Evolutionary conservation across 495 filamentous ascomycete species (phyloP).

Genomic region (Neurospora sp.): DNA sequence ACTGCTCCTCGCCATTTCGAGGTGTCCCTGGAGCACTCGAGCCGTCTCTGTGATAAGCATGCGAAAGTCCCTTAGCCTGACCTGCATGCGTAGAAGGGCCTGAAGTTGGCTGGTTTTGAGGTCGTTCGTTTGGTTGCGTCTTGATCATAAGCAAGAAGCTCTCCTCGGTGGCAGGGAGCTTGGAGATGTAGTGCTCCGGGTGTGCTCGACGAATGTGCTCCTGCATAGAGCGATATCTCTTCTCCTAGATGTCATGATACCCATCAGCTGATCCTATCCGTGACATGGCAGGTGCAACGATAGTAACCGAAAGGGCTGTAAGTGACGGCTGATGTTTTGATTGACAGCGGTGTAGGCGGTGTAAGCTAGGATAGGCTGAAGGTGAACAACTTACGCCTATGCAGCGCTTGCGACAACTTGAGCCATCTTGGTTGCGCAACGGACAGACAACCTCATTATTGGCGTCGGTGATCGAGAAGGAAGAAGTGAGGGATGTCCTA

Average conservation of each 20-base stretch:
- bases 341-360: not conserved
- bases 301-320: not conserved
- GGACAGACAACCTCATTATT: conserved; percentile 97
- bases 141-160: conserved; percentile 95
- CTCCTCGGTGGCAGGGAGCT: conserved; percentile 97
- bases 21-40: conserved; percentile 64
- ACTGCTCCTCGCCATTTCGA: conserved; percentile 63
- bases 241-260: conserved; percentile 53
- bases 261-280: conserved; percentile 4
- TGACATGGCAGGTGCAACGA: not conserved
- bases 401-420: conserved; percentile 95
- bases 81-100: conserved; percentile 16
- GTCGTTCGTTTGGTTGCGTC: conserved; percentile 73
- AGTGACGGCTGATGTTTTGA: not conserved
- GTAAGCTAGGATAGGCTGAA: conserved; percentile 10
- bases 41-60: conserved; percentile 49
- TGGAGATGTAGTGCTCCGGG: conserved; percentile 94
- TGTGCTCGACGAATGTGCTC: conserved; percentile 98
- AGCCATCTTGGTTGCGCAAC: conserved; percentile 90
- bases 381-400: conserved; percentile 70
- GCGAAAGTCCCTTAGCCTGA: conserved; percentile 28
- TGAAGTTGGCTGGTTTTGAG: conserved; percentile 26
- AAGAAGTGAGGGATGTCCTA: conserved; percentile 74
- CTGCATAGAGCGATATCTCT: conserved; percentile 97
- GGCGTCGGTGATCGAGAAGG: conserved; percentile 84